Percentiles rank a stretch among this genome's conserved stretches.
These are phyloP conservation scores for Trichoderma sp. DNA, from an alignment of 2,329 filamentous ascomycete species.

Conservation along the genomic window DNA sequence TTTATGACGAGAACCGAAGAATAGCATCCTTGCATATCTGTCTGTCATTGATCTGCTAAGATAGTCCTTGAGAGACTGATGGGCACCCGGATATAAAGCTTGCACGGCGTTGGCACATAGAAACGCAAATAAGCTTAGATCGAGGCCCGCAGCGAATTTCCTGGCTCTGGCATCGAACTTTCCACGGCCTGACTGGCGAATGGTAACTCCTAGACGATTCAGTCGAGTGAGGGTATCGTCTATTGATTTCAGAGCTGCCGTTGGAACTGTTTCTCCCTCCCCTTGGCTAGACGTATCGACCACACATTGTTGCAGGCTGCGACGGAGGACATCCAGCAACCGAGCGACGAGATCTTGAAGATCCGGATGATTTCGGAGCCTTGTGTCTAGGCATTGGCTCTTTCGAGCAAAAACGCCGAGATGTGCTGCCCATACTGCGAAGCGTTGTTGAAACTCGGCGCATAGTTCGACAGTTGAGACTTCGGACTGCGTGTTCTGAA, in stretches of 20 bases:
- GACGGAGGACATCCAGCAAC: conserved; percentile 11
- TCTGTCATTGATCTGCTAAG: background rate
- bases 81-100: background rate
- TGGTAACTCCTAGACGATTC: conserved; percentile 11
- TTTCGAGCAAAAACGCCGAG: conserved; percentile 22
- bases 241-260: background rate
- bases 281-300: background rate
- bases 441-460: conserved; percentile 17
- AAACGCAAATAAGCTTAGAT: background rate
- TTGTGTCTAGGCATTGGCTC: conserved; percentile 22
- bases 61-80: background rate
- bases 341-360: conserved; percentile 16
- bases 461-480: background rate
- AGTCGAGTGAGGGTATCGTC: conserved; percentile 18
- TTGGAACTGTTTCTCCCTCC: background rate
- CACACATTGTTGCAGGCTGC: background rate
- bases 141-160: background rate
- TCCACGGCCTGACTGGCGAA: conserved; percentile 6
- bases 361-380: conserved; percentile 17
- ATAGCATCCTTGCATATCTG: background rate
- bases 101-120: background rate
- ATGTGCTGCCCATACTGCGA: conserved; percentile 20
- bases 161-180: background rate
- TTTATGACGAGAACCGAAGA: background rate
- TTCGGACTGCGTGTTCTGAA: background rate